A percentile compares a stretch with the other conserved stretches of the same genome.
Evolutionary conservation across 2,329 filamentous ascomycete genomes (phyloP).

Genomic region (Pseudogymnoascus sp.): DNA sequence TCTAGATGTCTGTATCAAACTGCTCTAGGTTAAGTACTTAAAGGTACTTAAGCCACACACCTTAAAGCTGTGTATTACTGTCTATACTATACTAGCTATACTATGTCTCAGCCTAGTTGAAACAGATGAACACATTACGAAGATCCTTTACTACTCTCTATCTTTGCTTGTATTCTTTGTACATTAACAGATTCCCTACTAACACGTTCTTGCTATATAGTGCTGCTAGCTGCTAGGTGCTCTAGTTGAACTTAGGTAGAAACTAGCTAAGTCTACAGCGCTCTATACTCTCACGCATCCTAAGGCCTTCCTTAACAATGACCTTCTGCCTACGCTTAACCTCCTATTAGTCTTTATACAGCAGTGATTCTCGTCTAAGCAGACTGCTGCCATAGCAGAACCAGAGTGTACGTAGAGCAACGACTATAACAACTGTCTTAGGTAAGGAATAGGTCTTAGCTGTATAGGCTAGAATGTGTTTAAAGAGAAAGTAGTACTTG

Average conservation of each 20-base stretch:
- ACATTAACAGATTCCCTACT: neutral
- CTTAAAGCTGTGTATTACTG: neutral
- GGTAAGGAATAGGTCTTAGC: neutral
- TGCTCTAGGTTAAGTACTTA: neutral
- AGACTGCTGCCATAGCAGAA: neutral
- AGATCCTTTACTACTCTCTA: neutral
- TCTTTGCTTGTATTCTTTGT: neutral
- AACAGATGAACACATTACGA: neutral
- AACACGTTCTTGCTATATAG: neutral
- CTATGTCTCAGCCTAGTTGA: neutral
- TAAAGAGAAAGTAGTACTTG: neutral
- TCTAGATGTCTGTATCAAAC: neutral
- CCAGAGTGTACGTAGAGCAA: neutral
- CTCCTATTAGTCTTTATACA: neutral
- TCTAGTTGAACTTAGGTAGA: neutral
- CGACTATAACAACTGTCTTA: neutral
- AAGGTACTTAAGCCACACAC: neutral
- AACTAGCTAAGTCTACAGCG: neutral
- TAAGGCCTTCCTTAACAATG: neutral
- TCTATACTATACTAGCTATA: neutral
- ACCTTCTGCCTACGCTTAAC: neutral
- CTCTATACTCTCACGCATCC: neutral
- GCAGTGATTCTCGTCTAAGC: neutral
- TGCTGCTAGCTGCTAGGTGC: neutral
- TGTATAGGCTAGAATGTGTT: neutral